These are phyloP conservation scores for Alternaria panax DNA, from an alignment of 2,329 filamentous ascomycete species.

Conservation along the genomic window DNA sequence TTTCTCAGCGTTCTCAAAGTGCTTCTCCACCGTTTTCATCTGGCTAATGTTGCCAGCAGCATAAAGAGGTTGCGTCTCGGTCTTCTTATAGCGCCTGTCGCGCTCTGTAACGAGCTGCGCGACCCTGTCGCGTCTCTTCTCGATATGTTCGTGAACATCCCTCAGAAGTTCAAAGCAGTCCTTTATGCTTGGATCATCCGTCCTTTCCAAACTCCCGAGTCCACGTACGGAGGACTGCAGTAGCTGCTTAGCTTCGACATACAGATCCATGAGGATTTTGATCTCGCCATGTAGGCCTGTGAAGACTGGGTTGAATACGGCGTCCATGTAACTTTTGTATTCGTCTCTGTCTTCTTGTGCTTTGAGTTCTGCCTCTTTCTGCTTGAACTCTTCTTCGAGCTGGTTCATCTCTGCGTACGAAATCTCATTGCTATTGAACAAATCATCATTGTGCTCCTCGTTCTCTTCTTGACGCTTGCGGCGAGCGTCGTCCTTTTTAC, in stretches of 20 bases:
- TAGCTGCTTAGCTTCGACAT: conserved; percentile 46
- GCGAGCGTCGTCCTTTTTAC: conserved; percentile 58
- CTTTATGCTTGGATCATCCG: conserved; percentile 27
- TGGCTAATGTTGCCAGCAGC: conserved; percentile 60
- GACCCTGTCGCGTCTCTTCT: conserved; percentile 59
- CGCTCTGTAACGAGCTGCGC: conserved; percentile 61
- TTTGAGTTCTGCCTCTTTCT: conserved; percentile 59
- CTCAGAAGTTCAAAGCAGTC: conserved; percentile 48
- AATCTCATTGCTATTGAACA: conserved; percentile 65
- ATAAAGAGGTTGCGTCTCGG: conserved; percentile 60
- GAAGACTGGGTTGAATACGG: conserved; percentile 61
- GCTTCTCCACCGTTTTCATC: conserved; percentile 56
- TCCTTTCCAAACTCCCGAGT: conserved; percentile 25
- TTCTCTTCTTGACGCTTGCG: conserved; percentile 60
- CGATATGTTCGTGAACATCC: conserved; percentile 56
- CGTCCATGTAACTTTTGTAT: conserved; percentile 58
- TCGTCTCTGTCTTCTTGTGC: conserved; percentile 62
- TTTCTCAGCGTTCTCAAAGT: conserved; percentile 60
- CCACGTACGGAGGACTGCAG: conserved; percentile 37
- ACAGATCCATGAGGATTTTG: conserved; percentile 56
- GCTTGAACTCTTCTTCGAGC: conserved; percentile 63
- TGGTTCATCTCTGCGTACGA: conserved; percentile 64
- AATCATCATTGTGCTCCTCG: conserved; percentile 60
- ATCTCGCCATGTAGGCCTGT: conserved; percentile 59
- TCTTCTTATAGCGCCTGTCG: conserved; percentile 62